Base-by-base conservation (phyloP, 2,329 filamentous ascomycete genomes). In the Colletotrichum lentis region DNA sequence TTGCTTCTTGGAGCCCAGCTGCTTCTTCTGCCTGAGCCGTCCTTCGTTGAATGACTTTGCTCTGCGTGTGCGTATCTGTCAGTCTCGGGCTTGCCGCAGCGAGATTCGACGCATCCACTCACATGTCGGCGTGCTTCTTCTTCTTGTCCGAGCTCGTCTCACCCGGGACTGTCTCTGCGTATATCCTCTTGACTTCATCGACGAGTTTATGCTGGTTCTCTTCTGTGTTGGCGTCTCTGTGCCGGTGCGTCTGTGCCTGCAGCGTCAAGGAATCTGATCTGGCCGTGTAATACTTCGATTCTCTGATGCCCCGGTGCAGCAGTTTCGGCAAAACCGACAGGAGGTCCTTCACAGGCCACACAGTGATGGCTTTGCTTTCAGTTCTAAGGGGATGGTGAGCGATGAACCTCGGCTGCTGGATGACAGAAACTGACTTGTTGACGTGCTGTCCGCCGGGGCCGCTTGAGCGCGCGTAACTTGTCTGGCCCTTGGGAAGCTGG, bases 361-460 rank as follows among this genome's bases (percentile, higher is more conserved):
- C 78, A 0, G 86, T 87, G 53, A 82, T 85, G 24, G 86, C 86
- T 71, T 88, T 89, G 58, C 81, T 85, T 76, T 89, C 86, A 0
- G 86, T 89, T 69, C 86, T 88, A 71, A n/a, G 16, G 11, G 5
- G 10, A 22, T 10, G 7, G 31, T 69, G 35, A 69, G 56, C 10
- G 22, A 18, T n/a, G 31, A 39, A 7, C 12, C 3, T 22, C 24
- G 18, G 22, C 12, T 12, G 14, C 31, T 10, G 16, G 43, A 22
- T 6, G 14, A 41, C 24, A 39, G 12, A 12, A 35, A 75, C 82
- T 61, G 73, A 88, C 86, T 88, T 89, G 73, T 89, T 89, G 39
- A 88, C 86, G 73, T 89, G 85, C 71, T 89, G 86, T 2, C 86
- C 86, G 14, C 86, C 86, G 2, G 86, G 86, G 0, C 86, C 86